Evolutionary conservation across 2,329 filamentous ascomycete species (phyloP).

Genomic region (Fusarium brachygibbosum): DNA sequence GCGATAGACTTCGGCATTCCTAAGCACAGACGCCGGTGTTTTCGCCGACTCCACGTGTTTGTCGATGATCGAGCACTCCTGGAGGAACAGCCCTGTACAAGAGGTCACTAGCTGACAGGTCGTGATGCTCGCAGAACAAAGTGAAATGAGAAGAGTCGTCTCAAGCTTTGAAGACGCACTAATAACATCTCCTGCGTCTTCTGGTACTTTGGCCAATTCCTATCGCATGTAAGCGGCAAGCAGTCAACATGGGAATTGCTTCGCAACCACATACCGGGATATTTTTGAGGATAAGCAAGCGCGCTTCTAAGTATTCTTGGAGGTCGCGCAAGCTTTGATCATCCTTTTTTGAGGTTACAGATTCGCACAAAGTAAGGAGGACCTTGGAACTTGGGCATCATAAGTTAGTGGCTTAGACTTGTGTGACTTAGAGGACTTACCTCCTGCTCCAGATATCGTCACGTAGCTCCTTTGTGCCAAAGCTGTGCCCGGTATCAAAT

Average conservation of each 20-base stretch:
- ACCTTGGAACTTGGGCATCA: conserved; percentile 50
- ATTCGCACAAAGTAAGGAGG: conserved; percentile 64
- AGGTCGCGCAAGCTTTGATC: conserved; percentile 62
- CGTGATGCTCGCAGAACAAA: conserved; percentile 75
- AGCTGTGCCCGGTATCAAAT: conserved; percentile 45
- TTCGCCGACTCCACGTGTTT: conserved; percentile 64
- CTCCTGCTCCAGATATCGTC: conserved; percentile 67
- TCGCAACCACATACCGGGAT: conserved; percentile 59
- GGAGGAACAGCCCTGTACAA: conserved; percentile 72
- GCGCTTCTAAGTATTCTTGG: conserved; percentile 68
- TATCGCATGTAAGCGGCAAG: conserved; percentile 49
- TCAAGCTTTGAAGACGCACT: conserved; percentile 69
- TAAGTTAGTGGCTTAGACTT: conserved; percentile 11
- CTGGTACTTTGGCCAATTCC: conserved; percentile 67
- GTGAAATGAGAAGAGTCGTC: conserved; percentile 71
- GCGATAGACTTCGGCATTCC: conserved; percentile 71
- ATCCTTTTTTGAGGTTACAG: conserved; percentile 59
- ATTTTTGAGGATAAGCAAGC: conserved; percentile 65
- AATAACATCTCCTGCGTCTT: conserved; percentile 68
- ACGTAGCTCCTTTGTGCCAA: conserved; percentile 49
- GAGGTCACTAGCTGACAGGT: conserved; percentile 74
- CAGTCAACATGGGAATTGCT: not conserved
- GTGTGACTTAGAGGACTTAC: conserved; percentile 52
- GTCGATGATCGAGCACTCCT: conserved; percentile 70
- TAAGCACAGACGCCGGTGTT: conserved; percentile 65